A percentile compares a stretch with the other conserved stretches of the same genome.
phyloP scores from a whole-genome alignment of 2,329 filamentous ascomycete genomes.

The Didymella segeticola region DNA sequence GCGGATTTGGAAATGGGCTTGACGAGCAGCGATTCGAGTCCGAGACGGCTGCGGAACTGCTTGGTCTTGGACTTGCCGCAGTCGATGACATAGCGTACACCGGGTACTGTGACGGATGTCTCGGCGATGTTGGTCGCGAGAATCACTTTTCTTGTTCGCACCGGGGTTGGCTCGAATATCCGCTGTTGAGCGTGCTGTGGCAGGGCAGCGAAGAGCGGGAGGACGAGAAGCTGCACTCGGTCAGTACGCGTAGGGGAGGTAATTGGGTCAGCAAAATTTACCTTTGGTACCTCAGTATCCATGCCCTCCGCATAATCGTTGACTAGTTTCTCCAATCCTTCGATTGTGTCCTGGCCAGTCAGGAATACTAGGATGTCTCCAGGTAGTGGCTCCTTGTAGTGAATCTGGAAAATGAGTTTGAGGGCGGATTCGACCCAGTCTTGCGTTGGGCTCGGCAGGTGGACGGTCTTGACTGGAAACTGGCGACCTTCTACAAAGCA shows the following conservation, averaged over 20 bases:
- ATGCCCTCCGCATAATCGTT: slow-evolving; percentile 79
- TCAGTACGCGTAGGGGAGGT: neutral
- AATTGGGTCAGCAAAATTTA: slow-evolving; percentile 40
- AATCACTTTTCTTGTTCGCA: slow-evolving; percentile 85
- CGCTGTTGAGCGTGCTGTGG: slow-evolving; percentile 85
- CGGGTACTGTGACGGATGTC: slow-evolving; percentile 93
- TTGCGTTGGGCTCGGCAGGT: slow-evolving; percentile 75
- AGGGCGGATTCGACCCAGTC: slow-evolving; percentile 84
- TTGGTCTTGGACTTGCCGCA: slow-evolving; percentile 94
- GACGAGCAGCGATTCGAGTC: slow-evolving; percentile 87
- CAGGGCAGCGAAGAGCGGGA: slow-evolving; percentile 89
- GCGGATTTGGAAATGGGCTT: slow-evolving; percentile 94
- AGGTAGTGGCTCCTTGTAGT: slow-evolving; percentile 86
- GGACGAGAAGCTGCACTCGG: slow-evolving; percentile 61
- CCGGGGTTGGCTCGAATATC: slow-evolving; percentile 78
- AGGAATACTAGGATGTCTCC: slow-evolving; percentile 94
- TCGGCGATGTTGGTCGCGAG: slow-evolving; percentile 98
- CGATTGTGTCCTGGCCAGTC: slow-evolving; percentile 91
- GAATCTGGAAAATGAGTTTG: slow-evolving; percentile 83
- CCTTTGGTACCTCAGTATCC: slow-evolving; percentile 74
- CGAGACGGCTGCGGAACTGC: slow-evolving; percentile 82
- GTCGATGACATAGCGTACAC: slow-evolving; percentile 90
- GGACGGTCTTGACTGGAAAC: slow-evolving; percentile 79
- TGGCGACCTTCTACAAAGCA: slow-evolving; percentile 85
- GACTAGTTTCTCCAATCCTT: slow-evolving; percentile 78